Conservation (phyloP, 176 grass and related monocot species). For the Elaeis guineensis region DNA sequence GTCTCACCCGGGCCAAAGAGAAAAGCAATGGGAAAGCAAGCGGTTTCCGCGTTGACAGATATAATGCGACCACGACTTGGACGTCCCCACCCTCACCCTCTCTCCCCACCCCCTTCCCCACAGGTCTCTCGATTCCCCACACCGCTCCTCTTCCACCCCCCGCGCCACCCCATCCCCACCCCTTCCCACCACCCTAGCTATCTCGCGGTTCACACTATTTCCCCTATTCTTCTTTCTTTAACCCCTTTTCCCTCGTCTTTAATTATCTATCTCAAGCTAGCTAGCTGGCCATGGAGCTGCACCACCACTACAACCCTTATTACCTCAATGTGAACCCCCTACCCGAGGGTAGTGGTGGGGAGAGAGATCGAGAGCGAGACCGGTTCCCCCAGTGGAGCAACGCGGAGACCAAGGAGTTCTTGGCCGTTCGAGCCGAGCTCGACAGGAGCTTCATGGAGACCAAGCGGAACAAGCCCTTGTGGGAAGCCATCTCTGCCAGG, state of each 20-base stretch:
- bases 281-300: conserved; percentile 48
- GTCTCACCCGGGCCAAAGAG: not conserved
- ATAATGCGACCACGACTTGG: conserved; percentile 12
- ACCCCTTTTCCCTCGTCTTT: conserved; percentile 1
- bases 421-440: conserved; percentile 71
- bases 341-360: not conserved
- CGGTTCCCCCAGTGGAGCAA: conserved; percentile 87
- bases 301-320: conserved; percentile 51
- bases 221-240: conserved; percentile 2
- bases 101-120: not conserved
- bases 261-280: not conserved
- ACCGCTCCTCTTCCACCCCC: not conserved
- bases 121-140: too few relatives aligned
- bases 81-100: not conserved
- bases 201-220: not conserved
- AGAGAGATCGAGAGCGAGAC: conserved; percentile 36
- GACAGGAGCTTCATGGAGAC: conserved; percentile 75
- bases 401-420: conserved; percentile 62
- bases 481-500: conserved; percentile 56
- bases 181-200: not conserved
- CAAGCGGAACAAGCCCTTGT: conserved; percentile 96
- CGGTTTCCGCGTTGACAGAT: conserved; percentile 78
- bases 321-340: conserved; percentile 35
- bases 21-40: conserved; percentile 78
- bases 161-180: not conserved